Percentiles rank a stretch among this genome's conserved stretches.
Evolutionary conservation across 1,284 basidiomycete genomes (phyloP).

Genomic region (Schizophyllum amplum): DNA sequence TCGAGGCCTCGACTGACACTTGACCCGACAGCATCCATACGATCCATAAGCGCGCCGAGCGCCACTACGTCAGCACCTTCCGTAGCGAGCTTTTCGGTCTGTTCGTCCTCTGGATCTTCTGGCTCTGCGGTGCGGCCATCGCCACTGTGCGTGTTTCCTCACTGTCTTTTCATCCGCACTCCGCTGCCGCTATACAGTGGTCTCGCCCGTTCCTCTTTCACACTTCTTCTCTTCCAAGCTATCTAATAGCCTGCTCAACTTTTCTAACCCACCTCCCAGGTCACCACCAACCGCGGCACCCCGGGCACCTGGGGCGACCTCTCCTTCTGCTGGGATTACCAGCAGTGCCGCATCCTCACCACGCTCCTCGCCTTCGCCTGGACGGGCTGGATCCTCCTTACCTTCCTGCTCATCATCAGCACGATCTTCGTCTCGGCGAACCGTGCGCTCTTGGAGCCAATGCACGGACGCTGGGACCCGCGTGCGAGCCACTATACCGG

Average conservation of each 20-base stretch:
- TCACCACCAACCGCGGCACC: neutral
- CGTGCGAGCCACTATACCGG: neutral
- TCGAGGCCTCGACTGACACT: neutral
- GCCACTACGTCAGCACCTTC: neutral
- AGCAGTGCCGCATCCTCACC: slow-evolving; percentile 13
- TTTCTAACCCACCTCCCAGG: neutral
- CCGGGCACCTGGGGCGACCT: slow-evolving; percentile 9
- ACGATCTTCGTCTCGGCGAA: neutral
- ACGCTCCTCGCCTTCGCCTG: slow-evolving; percentile 13
- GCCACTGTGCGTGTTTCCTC: slow-evolving; percentile 8
- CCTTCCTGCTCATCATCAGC: neutral
- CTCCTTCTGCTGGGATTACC: slow-evolving; percentile 12
- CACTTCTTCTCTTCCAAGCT: neutral
- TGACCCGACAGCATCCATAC: neutral
- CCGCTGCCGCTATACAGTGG: neutral
- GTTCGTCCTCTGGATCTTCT: slow-evolving; percentile 10
- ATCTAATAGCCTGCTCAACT: neutral
- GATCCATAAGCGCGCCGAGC: neutral
- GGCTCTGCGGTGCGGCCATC: slow-evolving; percentile 14
- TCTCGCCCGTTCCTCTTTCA: neutral
- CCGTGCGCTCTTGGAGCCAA: neutral
- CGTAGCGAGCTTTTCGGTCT: slow-evolving; percentile 10
- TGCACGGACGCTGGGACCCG: neutral
- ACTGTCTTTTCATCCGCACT: neutral
- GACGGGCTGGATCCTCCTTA: slow-evolving; percentile 12